Percentiles rank a stretch among this genome's conserved stretches.
Evolutionary conservation across 805 yeast species (phyloP).

Genomic region (Cyberlindnera mycetangii): DNA sequence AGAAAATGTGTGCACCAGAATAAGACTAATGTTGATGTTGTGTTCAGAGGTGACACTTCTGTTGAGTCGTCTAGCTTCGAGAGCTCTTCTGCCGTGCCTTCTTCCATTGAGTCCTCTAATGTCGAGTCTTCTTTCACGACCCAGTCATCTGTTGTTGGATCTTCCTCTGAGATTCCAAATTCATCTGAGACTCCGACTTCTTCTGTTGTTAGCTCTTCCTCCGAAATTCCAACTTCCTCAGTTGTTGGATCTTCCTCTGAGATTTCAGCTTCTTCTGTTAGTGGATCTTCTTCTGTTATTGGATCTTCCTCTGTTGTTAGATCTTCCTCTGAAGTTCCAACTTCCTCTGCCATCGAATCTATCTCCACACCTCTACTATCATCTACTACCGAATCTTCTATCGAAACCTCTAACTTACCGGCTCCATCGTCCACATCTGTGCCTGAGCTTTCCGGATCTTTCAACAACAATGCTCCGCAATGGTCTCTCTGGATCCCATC

Average conservation of each 20-base stretch:
- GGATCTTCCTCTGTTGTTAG: not conserved
- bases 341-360: not conserved
- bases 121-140: conserved; percentile 9
- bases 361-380: not conserved
- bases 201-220: not conserved
- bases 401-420: not conserved
- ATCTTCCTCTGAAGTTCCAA: not conserved
- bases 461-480: conserved; percentile 12
- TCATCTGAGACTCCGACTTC: not conserved
- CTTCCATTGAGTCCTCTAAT: not conserved
- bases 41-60: conserved; percentile 1
- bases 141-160: conserved; percentile 2
- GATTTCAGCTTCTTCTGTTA: not conserved
- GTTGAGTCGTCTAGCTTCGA: conserved; percentile 5
- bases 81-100: conserved; percentile 1
- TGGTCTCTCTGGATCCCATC: conserved; percentile 20
- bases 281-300: not conserved
- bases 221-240: not conserved
- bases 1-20: not conserved
- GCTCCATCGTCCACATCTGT: not conserved
- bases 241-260: not conserved
- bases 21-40: not conserved
- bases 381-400: conserved; percentile 1
- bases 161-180: too few species aligned
- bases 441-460: conserved; percentile 10